Evolutionary conservation across 2,329 filamentous ascomycete genomes (phyloP).

Genomic region (Calonectria pteridis): DNA sequence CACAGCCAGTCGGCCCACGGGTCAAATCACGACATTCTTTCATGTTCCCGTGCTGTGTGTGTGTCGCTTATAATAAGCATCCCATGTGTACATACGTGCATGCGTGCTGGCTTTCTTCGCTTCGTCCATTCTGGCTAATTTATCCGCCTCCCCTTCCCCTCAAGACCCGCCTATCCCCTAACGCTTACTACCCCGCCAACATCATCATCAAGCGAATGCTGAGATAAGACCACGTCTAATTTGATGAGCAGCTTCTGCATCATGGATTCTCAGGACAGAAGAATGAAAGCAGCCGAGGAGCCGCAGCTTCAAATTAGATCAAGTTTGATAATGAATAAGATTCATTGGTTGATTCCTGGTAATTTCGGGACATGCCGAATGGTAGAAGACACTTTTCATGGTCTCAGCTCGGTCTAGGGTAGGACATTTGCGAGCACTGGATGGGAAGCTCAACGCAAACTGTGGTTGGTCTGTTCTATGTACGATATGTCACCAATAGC

Average conservation of each 20-base stretch:
- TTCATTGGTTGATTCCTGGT: background rate
- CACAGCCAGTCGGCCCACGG: background rate
- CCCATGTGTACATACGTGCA: background rate
- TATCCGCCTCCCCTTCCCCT: background rate
- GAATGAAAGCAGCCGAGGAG: background rate
- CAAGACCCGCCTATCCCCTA: background rate
- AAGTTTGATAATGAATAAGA: background rate
- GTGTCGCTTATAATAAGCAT: background rate
- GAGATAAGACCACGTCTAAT: background rate
- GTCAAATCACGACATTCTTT: background rate
- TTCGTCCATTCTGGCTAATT: background rate
- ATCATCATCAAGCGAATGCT: background rate
- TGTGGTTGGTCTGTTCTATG: background rate
- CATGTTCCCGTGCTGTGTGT: background rate
- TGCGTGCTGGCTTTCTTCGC: background rate
- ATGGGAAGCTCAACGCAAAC: background rate
- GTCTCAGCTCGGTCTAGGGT: background rate
- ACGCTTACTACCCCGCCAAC: background rate
- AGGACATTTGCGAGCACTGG: background rate
- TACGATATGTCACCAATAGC: background rate
- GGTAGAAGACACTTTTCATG: background rate
- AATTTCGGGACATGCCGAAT: background rate
- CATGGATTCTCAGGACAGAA: background rate
- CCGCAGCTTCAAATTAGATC: background rate
- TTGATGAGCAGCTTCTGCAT: background rate